phyloP scores from a whole-genome alignment of 768 basidiomycete genomes.

The Coprinopsis strossmayeri region DNA sequence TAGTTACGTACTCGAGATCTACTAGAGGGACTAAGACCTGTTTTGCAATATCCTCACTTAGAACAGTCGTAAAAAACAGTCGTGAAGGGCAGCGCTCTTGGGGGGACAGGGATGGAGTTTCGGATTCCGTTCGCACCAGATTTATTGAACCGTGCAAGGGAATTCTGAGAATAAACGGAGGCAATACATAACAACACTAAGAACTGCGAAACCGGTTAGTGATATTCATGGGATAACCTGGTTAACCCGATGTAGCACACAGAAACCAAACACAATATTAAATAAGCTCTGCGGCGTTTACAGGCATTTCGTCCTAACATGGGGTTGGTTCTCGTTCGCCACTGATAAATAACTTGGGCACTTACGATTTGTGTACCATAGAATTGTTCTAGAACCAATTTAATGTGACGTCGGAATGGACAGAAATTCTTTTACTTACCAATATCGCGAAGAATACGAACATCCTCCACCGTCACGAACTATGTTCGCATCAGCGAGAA shows the following conservation, averaged over 20 bases:
- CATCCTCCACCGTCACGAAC: slow-evolving; percentile 94
- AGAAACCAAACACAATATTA: slow-evolving; percentile 29
- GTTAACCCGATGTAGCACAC: neutral
- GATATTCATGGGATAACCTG: neutral
- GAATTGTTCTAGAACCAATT: slow-evolving; percentile 68
- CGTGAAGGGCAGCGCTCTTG: too few relatives aligned
- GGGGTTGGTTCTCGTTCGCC: too few relatives aligned
- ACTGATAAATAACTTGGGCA: slow-evolving; percentile 14
- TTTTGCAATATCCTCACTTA: too few relatives aligned
- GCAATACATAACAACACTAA: neutral
- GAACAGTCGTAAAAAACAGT: too few relatives aligned
- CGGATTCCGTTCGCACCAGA: too few relatives aligned
- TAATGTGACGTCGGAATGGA: slow-evolving; percentile 2
- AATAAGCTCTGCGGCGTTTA: slow-evolving; percentile 96
- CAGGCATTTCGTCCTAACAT: slow-evolving; percentile 99
- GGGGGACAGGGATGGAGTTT: too few relatives aligned
- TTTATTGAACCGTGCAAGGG: too few relatives aligned
- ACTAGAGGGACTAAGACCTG: too few relatives aligned
- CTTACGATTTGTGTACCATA: slow-evolving; percentile 91
- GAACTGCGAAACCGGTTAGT: neutral
- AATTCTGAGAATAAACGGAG: neutral
- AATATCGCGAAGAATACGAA: slow-evolving; percentile 94
- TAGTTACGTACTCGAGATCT: too few relatives aligned
- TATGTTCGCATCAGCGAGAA: slow-evolving; percentile 23
- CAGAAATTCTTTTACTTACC: slow-evolving; percentile 42